Conservation (phyloP, 345 rosid genomes). For the Orychophragmus violaceus region DNA sequence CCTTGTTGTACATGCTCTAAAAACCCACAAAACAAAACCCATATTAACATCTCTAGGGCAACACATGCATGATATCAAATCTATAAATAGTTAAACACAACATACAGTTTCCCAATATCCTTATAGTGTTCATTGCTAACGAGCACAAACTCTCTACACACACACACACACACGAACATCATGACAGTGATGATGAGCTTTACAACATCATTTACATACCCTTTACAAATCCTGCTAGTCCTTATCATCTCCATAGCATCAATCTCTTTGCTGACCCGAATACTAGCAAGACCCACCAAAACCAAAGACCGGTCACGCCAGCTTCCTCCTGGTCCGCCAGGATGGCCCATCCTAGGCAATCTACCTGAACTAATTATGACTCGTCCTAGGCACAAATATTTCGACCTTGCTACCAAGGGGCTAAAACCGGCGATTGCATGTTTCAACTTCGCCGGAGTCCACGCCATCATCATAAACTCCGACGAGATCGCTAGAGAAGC, state of each 20-base stretch:
- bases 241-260: conserved; percentile 11
- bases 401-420: conserved; percentile 23
- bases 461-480: conserved; percentile 26
- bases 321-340: conserved; percentile 35
- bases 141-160: conserved; percentile 4
- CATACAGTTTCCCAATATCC: not conserved
- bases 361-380: conserved; percentile 20
- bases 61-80: not conserved
- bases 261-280: conserved; percentile 4
- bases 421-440: conserved; percentile 33
- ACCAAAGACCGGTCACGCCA: conserved; percentile 14
- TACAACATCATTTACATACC: conserved; percentile 14
- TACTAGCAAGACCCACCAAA: conserved; percentile 4
- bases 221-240: conserved; percentile 16
- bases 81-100: conserved; percentile 3
- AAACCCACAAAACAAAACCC: too few relatives aligned
- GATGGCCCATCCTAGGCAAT: conserved; percentile 41
- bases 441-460: conserved; percentile 30
- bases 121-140: too few relatives aligned
- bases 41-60: too few relatives aligned
- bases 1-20: too few relatives aligned
- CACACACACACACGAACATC: not conserved
- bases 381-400: conserved; percentile 28
- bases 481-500: conserved; percentile 39
- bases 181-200: conserved; percentile 1